Evolutionary conservation across 306 rosid species (phyloP).

Genomic region (Echinosophora koreensis): DNA sequence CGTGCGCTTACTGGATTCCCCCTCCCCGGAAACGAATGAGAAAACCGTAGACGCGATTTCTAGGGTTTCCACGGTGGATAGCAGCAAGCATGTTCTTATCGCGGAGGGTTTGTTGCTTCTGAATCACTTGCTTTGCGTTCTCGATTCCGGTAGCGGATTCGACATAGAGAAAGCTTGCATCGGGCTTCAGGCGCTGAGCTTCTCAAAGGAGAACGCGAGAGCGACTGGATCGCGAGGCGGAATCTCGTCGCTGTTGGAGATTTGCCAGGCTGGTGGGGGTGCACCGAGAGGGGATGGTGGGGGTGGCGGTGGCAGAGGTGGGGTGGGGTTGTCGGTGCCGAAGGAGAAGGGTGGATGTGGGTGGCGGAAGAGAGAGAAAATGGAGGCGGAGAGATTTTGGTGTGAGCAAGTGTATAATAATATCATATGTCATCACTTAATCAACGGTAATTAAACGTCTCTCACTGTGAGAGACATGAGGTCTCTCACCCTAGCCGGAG

Average conservation of each 20-base stretch:
- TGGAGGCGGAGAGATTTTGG: too few species aligned
- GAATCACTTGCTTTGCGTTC: slow-evolving; percentile 73
- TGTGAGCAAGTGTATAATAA: too few species aligned
- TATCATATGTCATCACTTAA: too few species aligned
- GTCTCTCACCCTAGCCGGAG: too few species aligned
- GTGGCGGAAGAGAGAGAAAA: too few species aligned
- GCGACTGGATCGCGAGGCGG: slow-evolving; percentile 92
- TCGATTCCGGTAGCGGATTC: slow-evolving; percentile 85
- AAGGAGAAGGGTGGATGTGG: too few species aligned
- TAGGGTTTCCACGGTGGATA: slow-evolving; percentile 73
- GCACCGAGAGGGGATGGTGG: too few species aligned
- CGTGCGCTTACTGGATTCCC: slow-evolving; percentile 73
- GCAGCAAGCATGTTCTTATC: slow-evolving; percentile 64
- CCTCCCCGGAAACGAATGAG: slow-evolving; percentile 65
- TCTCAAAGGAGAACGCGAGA: slow-evolving; percentile 77
- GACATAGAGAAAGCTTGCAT: slow-evolving; percentile 80
- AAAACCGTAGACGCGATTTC: slow-evolving; percentile 79
- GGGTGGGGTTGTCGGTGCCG: too few species aligned
- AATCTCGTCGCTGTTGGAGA: slow-evolving; percentile 84
- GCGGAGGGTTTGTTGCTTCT: slow-evolving; percentile 83
- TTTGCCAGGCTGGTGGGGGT: slow-evolving; percentile 70
- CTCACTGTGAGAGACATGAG: too few species aligned
- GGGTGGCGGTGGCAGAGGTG: too few species aligned
- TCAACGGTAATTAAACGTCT: too few species aligned
- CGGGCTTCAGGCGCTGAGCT: slow-evolving; percentile 71